These are phyloP conservation scores for Nemania sp. DNA, from an alignment of 2,329 filamentous ascomycete species.

Conservation along the genomic window DNA sequence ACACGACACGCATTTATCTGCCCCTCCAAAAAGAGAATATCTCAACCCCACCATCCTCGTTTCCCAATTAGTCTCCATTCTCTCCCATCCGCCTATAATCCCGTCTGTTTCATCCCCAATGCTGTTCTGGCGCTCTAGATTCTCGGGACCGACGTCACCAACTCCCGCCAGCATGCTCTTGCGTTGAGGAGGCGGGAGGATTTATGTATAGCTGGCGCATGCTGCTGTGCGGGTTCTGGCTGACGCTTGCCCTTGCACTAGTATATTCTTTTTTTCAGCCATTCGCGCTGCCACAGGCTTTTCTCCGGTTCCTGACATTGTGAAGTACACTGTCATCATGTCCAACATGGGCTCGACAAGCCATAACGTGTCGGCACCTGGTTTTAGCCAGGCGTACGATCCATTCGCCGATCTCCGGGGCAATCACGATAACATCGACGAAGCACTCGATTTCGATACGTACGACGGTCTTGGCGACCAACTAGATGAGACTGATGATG, in stretches of 20 bases:
- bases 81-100: not conserved
- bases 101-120: not conserved
- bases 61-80: not conserved
- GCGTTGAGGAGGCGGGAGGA: not conserved
- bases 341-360: conserved; percentile 58
- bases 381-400: conserved; percentile 83
- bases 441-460: conserved; percentile 81
- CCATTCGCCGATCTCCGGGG: conserved; percentile 83
- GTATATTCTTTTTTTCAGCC: conserved; percentile 3
- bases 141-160: not conserved
- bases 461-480: conserved; percentile 93
- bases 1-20: not conserved
- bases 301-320: not conserved
- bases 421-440: conserved; percentile 61
- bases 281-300: not conserved
- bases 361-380: conserved; percentile 71
- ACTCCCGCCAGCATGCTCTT: not conserved
- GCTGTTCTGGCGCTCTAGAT: not conserved
- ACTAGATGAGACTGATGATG: conserved; percentile 90
- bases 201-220: not conserved
- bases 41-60: conserved; percentile 8
- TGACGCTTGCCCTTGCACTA: conserved; percentile 11
- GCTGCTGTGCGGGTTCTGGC: conserved; percentile 2
- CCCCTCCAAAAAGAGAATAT: conserved; percentile 15
- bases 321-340: conserved; percentile 14